Conservation (phyloP, 345 rosid genomes). For the Syzygium oleosum region DNA sequence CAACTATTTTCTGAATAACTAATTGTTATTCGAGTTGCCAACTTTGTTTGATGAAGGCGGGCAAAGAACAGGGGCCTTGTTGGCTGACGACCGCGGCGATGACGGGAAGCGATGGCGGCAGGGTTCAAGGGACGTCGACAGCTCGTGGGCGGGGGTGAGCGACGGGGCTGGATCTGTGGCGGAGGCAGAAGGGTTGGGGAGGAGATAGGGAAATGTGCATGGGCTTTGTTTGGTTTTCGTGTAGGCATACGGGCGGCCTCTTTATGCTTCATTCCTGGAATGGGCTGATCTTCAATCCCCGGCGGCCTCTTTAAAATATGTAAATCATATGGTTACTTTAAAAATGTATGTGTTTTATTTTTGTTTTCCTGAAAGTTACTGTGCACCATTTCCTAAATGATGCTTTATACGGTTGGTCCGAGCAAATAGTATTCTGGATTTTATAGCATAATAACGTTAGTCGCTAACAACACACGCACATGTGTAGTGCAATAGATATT, state of each 20-base stretch:
- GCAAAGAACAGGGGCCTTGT: background rate
- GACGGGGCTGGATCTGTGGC: background rate
- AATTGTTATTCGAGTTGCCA: background rate
- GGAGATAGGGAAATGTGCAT: background rate
- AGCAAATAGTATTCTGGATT: too few species aligned
- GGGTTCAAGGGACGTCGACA: background rate
- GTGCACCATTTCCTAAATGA: too few species aligned
- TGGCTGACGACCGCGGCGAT: background rate
- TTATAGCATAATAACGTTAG: too few species aligned
- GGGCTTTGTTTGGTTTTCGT: background rate
- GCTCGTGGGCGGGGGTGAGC: background rate
- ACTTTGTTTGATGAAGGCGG: background rate
- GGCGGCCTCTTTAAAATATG: too few species aligned
- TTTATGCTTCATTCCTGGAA: background rate
- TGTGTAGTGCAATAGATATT: too few species aligned
- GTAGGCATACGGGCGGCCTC: background rate
- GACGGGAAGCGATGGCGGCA: background rate
- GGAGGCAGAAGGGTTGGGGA: background rate
- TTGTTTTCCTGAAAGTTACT: too few species aligned
- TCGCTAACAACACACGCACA: too few species aligned
- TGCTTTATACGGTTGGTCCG: too few species aligned
- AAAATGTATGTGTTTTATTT: too few species aligned
- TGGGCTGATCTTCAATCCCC: background rate
- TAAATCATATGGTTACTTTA: too few species aligned
- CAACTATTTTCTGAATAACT: background rate